Evolutionary conservation across 2,329 filamentous ascomycete genomes (phyloP), one percentile per base, ranked within the genome.

Genomic region (Coleophoma cylindrospora): DNA sequence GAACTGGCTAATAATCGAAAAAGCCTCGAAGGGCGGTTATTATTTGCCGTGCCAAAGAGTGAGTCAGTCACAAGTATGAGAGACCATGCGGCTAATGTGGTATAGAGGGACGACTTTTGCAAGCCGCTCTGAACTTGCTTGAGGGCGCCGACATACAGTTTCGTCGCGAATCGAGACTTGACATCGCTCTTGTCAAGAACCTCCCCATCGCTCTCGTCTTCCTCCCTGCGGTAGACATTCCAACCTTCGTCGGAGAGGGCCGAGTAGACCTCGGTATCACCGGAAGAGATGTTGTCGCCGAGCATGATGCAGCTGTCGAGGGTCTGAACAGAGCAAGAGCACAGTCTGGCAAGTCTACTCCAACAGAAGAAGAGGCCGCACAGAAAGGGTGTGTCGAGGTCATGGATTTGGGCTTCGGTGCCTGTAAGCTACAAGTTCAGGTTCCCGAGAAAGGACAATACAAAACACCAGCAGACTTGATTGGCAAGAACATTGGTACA

Each of bases 41-140:
- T 97, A 55, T 96, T 99, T 67, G 94, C 94, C 54, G 89, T 99
- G n/a, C 94, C 94, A 54, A 99, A 99, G 75, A 99, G 90, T 91
- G 75, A 76, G 88, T 83, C 49, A 55, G 44, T 51, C 41, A 54
- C 48, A 46, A 52, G 19, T 43, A 46, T 33, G 50, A 43, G 40
- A 49, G 45, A 45, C 22, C 34, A 43, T 48, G 27, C 40, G 51
- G 47, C 34, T 44, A 57, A 53, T 53, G 46, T 56, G 57, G 47
- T 54, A 38, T 64, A 95, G 91, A 99, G 86, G 94, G 94, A 57
- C 89, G 94, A 50, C 84, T 99, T 49, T 88, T 96, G 71, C 82
- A 90, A 71, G 83, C 89, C 51, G 84, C 89, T 49, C 82, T 99
- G 46, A 91, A 97, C 68, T 84, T 99, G 47, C 87, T 99, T 49